phyloP scores from a whole-genome alignment of 2,329 filamentous ascomycete genomes.

The Fonsecaea multimorphosa region DNA sequence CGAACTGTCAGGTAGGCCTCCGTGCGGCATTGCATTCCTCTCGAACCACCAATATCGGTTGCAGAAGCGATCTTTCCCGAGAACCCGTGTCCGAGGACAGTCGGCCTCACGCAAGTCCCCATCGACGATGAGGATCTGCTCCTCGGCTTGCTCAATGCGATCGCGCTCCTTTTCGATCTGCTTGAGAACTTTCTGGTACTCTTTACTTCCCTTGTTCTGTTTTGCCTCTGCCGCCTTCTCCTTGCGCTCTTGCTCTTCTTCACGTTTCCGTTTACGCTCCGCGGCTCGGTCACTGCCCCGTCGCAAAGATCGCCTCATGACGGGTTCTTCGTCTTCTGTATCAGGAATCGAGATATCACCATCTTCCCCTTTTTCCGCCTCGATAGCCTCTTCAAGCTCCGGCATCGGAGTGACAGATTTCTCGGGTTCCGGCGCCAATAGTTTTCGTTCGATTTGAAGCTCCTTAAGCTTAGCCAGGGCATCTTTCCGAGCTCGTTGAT shows the following conservation, averaged over 20 bases:
- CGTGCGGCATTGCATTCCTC: conserved; percentile 96
- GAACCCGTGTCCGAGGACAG: conserved; percentile 83
- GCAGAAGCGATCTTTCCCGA: conserved; percentile 96
- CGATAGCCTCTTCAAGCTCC: conserved; percentile 57
- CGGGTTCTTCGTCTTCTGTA: conserved; percentile 67
- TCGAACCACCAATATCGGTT: conserved; percentile 99
- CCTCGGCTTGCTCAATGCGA: conserved; percentile 79
- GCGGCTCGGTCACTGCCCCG: conserved; percentile 71
- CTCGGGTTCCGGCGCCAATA: conserved; percentile 54
- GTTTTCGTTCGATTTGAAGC: conserved; percentile 55
- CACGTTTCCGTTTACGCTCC: conserved; percentile 77
- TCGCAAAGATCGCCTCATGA: conserved; percentile 63
- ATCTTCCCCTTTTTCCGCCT: conserved; percentile 62
- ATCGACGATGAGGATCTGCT: conserved; percentile 82
- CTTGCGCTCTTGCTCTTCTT: conserved; percentile 73
- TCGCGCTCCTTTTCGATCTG: conserved; percentile 89
- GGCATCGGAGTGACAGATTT: conserved; percentile 52
- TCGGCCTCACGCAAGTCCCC: conserved; percentile 93
- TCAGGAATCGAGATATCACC: conserved; percentile 59
- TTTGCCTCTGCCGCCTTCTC: conserved; percentile 70
- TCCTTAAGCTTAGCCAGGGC: conserved; percentile 57
- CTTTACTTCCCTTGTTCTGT: conserved; percentile 79
- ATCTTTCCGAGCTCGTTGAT: conserved; percentile 76
- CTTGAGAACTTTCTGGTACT: conserved; percentile 84
- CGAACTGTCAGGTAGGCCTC: conserved; percentile 83